Conservation (phyloP, 1,139 yeast genomes). For the Hemisphaericaspora xylanilytica region DNA sequence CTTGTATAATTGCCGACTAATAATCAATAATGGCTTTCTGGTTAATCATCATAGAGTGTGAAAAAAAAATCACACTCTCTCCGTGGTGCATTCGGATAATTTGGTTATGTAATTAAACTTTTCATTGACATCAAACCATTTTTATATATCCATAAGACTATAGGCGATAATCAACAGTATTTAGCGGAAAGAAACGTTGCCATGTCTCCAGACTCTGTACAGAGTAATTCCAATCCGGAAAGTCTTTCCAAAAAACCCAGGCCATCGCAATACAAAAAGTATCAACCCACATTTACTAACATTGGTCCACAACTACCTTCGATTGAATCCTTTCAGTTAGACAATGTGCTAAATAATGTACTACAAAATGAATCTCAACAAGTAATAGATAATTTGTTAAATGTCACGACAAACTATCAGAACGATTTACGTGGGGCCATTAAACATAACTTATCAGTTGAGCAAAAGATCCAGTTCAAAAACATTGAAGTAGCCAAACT, state of each 20-base stretch:
- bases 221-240: background rate
- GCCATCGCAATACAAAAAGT: background rate
- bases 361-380: slow-evolving; percentile 32
- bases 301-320: slow-evolving; percentile 25
- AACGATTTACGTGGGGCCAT: slow-evolving; percentile 40
- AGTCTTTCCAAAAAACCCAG: background rate
- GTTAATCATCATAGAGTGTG: no score
- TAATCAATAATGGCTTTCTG: no score
- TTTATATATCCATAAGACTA: no score
- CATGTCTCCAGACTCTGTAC: background rate
- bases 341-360: slow-evolving; percentile 31
- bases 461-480: slow-evolving; percentile 38
- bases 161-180: no score
- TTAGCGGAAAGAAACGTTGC: no score
- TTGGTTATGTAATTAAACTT: no score
- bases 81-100: no score
- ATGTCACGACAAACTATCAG: slow-evolving; percentile 37
- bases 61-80: no score
- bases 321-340: slow-evolving; percentile 39
- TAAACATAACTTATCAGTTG: slow-evolving; percentile 32
- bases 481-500: slow-evolving; percentile 33
- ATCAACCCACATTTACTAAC: background rate
- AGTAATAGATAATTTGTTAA: slow-evolving; percentile 31
- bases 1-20: no score
- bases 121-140: no score